Base-by-base conservation (phyloP, 2,329 filamentous ascomycete genomes). In the Pseudogymnoascus sp. region DNA sequence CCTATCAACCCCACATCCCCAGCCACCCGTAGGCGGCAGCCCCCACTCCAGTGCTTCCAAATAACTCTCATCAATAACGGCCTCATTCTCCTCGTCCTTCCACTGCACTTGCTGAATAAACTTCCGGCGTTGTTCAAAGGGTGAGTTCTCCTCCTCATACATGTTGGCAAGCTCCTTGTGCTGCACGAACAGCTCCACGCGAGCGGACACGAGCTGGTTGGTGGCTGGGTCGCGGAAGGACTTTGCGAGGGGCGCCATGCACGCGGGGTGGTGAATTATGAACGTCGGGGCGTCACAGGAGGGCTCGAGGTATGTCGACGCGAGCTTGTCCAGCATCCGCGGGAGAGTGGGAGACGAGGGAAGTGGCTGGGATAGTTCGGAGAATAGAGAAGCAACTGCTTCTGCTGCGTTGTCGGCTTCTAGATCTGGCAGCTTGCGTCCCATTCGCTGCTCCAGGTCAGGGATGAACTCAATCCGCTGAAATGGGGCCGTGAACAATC, bases 81-180 rank as follows among this genome's bases (percentile, higher is more conserved):
- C 67, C 11, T 59, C 61, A 32, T 72, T 72, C 57, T 74, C 72
- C 2, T 69, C 69, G 57, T 71, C 71, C 57, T 62, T 70, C 64
- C 73, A 79, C 16, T 69, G 69, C 2, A 79, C 70, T 68, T 87
- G 84, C 64, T 81, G 80, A 54, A 85, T 74, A 65, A 99, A 91
- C 74, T 99, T 99, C 61, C 82, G 79, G 50, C 89, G 81, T 75
- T 99, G 94, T 68, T 88, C 89, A 60, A 88, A 86, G 0, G 94
- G 94, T 59, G 90, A 89, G 73, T 99, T 99, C 73, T 99, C 94
- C 75, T 99, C 94, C 73, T 99, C 94, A 73, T 99, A 99, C 78
- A 93, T 95, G 74, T 99, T 99, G 63, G 93, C 90, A 32, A 96
- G 81, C 71, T 99, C 94, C 60, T 85, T 84, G 39, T 88, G 85